Evolutionary conservation across 2,329 filamentous ascomycete genomes (phyloP).

Genomic region (Phaeosphaeriaceae sp.): DNA sequence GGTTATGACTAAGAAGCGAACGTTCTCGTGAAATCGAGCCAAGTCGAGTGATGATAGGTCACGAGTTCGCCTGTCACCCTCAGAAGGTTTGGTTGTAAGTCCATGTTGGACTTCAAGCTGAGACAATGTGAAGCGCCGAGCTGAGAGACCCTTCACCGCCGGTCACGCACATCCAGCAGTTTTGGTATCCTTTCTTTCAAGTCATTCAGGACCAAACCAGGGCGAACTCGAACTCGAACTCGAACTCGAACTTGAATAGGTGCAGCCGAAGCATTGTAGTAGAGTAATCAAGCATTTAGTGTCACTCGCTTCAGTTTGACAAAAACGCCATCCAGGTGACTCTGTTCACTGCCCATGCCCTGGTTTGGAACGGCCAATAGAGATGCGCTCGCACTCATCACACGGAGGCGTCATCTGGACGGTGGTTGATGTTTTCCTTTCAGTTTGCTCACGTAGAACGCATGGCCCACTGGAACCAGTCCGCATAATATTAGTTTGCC

Average conservation of each 20-base stretch:
- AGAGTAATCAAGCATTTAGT: not conserved
- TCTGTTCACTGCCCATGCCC: slow-evolving; percentile 2
- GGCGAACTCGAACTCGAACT: too few relatives aligned
- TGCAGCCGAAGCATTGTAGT: not conserved
- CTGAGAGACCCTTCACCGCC: too few relatives aligned
- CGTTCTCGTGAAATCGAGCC: not conserved
- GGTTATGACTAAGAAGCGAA: slow-evolving; percentile 4
- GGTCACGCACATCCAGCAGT: too few relatives aligned
- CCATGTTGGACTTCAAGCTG: too few relatives aligned
- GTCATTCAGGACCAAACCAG: too few relatives aligned
- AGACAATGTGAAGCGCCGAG: too few relatives aligned
- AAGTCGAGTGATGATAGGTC: not conserved
- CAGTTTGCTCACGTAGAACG: slow-evolving; percentile 4
- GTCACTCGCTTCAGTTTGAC: slow-evolving; percentile 11
- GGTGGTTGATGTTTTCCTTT: not conserved
- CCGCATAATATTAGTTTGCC: slow-evolving; percentile 1
- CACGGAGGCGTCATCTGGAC: slow-evolving; percentile 26
- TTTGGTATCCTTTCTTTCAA: too few relatives aligned
- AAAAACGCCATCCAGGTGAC: slow-evolving; percentile 20
- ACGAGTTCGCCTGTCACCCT: too few relatives aligned
- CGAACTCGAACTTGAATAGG: too few relatives aligned
- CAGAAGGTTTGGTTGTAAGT: too few relatives aligned
- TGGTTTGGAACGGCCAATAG: not conserved
- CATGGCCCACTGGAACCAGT: not conserved
- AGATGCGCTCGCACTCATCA: slow-evolving; percentile 18